Conservation (phyloP, 2,329 filamentous ascomycete species). For the Beauveria australis region DNA sequence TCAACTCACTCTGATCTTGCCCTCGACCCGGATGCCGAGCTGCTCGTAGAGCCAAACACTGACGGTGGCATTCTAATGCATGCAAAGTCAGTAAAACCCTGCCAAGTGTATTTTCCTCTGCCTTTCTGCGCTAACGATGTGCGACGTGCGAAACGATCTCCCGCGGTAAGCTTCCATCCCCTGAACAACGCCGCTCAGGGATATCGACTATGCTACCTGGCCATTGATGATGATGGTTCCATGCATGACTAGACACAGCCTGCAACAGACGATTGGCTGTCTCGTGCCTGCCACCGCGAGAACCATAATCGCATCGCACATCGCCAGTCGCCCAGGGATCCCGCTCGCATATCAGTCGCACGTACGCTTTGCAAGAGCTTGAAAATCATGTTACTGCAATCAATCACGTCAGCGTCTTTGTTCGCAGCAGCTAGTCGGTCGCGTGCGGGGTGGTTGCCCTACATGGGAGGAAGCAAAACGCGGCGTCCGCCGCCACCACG, state of each 20-base stretch:
- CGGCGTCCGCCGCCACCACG: conserved; percentile 52
- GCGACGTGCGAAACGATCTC: not conserved
- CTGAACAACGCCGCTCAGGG: not conserved
- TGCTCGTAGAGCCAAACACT: conserved; percentile 98
- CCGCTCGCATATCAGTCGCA: conserved; percentile 12
- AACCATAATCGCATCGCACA: not conserved
- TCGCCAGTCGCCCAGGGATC: conserved; percentile 20
- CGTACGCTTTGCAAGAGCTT: conserved; percentile 66
- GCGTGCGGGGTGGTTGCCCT: conserved; percentile 16
- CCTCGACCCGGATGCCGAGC: conserved; percentile 86
- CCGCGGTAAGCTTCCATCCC: not conserved
- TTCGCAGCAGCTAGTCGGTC: not conserved
- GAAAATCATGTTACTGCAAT: conserved; percentile 41
- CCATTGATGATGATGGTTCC: not conserved
- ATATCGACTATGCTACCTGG: too few relatives aligned
- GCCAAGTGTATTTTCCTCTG: not conserved
- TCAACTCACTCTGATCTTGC: conserved; percentile 78
- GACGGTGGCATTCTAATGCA: conserved; percentile 63
- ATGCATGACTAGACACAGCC: not conserved
- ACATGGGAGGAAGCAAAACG: conserved; percentile 52
- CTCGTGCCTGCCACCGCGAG: not conserved
- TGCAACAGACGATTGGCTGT: not conserved
- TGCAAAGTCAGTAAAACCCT: conserved; percentile 14
- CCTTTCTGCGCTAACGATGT: not conserved
- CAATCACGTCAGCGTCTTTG: conserved; percentile 14